Evolutionary conservation across 495 filamentous ascomycete species (phyloP).

Genomic region (Penicillium fimorum): DNA sequence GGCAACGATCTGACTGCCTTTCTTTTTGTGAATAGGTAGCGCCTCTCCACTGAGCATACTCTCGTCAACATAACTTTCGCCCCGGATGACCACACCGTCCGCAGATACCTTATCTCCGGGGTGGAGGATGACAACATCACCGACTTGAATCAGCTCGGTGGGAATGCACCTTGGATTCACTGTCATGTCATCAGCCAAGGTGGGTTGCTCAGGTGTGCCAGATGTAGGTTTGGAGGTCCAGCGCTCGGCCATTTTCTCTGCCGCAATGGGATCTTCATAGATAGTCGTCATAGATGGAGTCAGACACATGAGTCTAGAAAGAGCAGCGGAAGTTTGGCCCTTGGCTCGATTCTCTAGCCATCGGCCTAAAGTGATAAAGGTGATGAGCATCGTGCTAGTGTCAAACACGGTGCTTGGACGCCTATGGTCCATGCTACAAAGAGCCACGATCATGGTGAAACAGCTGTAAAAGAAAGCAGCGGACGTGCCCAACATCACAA

Average conservation of each 20-base stretch:
- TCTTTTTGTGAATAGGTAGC: constrained; percentile 84
- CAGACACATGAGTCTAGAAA: constrained; percentile 93
- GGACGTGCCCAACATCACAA: constrained; percentile 91
- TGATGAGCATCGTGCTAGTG: constrained; percentile 98
- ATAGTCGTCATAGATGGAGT: constrained; percentile 97
- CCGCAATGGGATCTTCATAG: constrained; percentile 94
- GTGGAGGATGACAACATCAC: constrained; percentile 87
- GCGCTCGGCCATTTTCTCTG: constrained; percentile 79
- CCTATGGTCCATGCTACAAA: constrained; percentile 65
- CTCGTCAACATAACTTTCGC: constrained; percentile 93
- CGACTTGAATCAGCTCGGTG: constrained; percentile 92
- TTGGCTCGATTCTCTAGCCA: constrained; percentile 95
- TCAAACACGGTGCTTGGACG: constrained; percentile 89
- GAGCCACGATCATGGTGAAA: constrained; percentile 79
- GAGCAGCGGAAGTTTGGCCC: constrained; percentile 91
- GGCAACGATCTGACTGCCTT: constrained; percentile 79
- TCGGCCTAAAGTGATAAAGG: constrained; percentile 87
- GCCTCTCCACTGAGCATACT: constrained; percentile 99
- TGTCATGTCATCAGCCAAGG: constrained; percentile 52
- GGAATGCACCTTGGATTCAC: constrained; percentile 78
- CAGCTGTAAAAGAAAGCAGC: constrained; percentile 98
- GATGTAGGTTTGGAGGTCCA: constrained; percentile 50
- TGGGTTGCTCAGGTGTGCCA: constrained; percentile 42
- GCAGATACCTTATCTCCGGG: constrained; percentile 97
- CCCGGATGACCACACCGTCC: constrained; percentile 81